A percentile compares a stretch with the other conserved stretches of the same genome.
phyloP scores from a whole-genome alignment of 768 basidiomycete genomes.

The Daedaleopsis nitida region DNA sequence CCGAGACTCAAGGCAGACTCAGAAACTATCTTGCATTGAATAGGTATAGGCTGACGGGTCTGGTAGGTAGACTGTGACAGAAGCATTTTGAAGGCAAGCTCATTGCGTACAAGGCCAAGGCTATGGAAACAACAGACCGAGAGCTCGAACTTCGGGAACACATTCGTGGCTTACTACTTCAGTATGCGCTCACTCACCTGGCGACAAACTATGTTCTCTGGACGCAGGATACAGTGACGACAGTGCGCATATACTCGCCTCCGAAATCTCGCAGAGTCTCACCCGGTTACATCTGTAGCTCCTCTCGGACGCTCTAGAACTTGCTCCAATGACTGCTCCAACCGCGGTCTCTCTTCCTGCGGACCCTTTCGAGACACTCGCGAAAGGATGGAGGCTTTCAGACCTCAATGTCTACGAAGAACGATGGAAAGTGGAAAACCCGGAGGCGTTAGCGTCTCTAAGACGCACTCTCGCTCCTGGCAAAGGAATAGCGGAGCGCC shows the following conservation, averaged over 20 bases:
- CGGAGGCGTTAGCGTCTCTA: conserved; percentile 9
- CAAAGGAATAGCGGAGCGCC: conserved; percentile 19
- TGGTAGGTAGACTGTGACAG: too few relatives aligned
- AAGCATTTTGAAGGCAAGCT: neutral
- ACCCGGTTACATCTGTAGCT: conserved; percentile 36
- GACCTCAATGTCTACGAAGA: conserved; percentile 47
- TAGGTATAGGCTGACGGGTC: too few relatives aligned
- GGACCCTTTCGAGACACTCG: conserved; percentile 55
- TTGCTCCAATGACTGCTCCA: conserved; percentile 51
- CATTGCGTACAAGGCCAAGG: neutral
- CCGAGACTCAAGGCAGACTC: too few relatives aligned
- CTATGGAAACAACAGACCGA: neutral
- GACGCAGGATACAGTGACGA: conserved; percentile 50
- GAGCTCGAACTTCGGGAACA: conserved; percentile 41
- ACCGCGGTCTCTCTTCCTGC: conserved; percentile 52
- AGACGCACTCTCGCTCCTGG: conserved; percentile 24
- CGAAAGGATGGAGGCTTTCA: conserved; percentile 35
- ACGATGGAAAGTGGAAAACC: conserved; percentile 35
- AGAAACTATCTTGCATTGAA: too few relatives aligned
- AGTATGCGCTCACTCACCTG: conserved; percentile 55
- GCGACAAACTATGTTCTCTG: conserved; percentile 56
- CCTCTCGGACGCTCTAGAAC: conserved; percentile 39
- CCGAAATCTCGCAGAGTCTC: neutral
- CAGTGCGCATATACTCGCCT: conserved; percentile 34
- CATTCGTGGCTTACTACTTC: conserved; percentile 54